Conservation (phyloP, 306 rosid genomes). For the apple (Malus domestica) region ASM211411v1 NC_041793.1:20931501-20932000, state of each 20-base stretch:
- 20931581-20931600: constrained; percentile 98
- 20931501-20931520: constrained; percentile 81
- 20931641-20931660: neutral
- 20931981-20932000: neutral
- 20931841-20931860: constrained; percentile 99
- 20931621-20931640: constrained; percentile 49
- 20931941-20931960: neutral
- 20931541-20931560: constrained; percentile 72
- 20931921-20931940: constrained; percentile 37
- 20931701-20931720: neutral
- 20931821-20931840: constrained; percentile 88
- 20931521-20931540: constrained; percentile 66
- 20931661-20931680: neutral
- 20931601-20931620: constrained; percentile 91
- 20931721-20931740: neutral
- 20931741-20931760: constrained; percentile 72
- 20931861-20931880: constrained; percentile 91
- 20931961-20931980: neutral
- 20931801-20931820: constrained; percentile 59
- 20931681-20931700: neutral
- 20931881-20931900: constrained; percentile 69
- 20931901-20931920: constrained; percentile 57
- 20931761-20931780: constrained; percentile 94
- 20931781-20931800: constrained; percentile 88
- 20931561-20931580: constrained; percentile 75